phyloP scores from a whole-genome alignment of 345 rosid genomes.

The Camelina neglecta region DNA sequence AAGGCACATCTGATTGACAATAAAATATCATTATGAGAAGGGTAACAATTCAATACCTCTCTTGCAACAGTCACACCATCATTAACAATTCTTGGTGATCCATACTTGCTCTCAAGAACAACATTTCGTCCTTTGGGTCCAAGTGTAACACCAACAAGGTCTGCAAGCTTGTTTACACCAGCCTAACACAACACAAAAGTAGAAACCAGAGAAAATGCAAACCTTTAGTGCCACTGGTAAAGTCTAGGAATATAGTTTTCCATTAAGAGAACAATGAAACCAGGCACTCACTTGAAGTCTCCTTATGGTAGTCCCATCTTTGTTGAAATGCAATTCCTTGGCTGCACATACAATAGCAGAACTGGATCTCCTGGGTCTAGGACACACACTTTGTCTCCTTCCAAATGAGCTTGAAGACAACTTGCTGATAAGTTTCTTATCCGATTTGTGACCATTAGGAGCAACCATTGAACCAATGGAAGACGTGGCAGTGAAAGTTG shows the following conservation, averaged over 20 bases:
- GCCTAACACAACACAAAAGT: slow-evolving; percentile 48
- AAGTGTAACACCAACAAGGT: slow-evolving; percentile 94
- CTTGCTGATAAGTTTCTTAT: slow-evolving; percentile 65
- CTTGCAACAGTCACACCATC: slow-evolving; percentile 99
- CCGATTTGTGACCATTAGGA: slow-evolving; percentile 56
- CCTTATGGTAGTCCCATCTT: slow-evolving; percentile 88
- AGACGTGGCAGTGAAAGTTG: slow-evolving; percentile 73
- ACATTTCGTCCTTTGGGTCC: slow-evolving; percentile 98
- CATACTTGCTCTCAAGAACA: slow-evolving; percentile 98
- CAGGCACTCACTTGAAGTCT: slow-evolving; percentile 74
- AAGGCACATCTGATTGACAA: background rate
- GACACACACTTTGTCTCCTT: slow-evolving; percentile 55
- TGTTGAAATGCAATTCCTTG: slow-evolving; percentile 93
- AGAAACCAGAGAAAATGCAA: slow-evolving; percentile 10
- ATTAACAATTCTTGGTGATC: slow-evolving; percentile 95
- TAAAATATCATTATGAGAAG: background rate
- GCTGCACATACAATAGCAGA: slow-evolving; percentile 75
- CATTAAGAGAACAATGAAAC: background rate
- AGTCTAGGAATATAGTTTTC: background rate
- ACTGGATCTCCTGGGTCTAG: slow-evolving; percentile 51
- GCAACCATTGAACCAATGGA: slow-evolving; percentile 71
- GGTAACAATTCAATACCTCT: slow-evolving; percentile 56
- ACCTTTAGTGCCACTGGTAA: background rate
- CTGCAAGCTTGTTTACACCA: slow-evolving; percentile 99
- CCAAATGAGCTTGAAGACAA: slow-evolving; percentile 64